Evolutionary conservation across 1,284 basidiomycete genomes (phyloP).

Genomic region (Cryptococcus maquisensis): DNA sequence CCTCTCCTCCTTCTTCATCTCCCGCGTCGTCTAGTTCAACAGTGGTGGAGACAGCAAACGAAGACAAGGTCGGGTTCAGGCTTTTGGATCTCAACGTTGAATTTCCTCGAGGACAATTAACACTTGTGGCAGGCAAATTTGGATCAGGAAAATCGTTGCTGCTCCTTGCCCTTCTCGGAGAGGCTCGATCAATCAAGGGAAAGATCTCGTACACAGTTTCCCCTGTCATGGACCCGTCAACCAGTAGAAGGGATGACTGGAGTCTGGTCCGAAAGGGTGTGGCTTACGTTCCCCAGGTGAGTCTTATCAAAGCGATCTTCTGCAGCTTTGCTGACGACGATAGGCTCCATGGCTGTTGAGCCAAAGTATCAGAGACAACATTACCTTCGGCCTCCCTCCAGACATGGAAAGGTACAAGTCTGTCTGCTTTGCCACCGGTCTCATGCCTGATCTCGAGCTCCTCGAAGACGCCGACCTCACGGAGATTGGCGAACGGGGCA

Average conservation of each 20-base stretch:
- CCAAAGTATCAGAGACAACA: slow-evolving; percentile 54
- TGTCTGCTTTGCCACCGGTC: slow-evolving; percentile 31
- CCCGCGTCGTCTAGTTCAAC: neutral
- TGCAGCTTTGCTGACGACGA: neutral
- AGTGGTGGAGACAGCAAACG: neutral
- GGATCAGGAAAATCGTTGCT: slow-evolving; percentile 71
- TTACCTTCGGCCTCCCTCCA: slow-evolving; percentile 53
- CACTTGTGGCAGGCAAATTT: slow-evolving; percentile 67
- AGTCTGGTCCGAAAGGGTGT: slow-evolving; percentile 53
- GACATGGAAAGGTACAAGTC: slow-evolving; percentile 49
- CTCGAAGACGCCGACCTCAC: slow-evolving; percentile 54
- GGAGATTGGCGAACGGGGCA: slow-evolving; percentile 54
- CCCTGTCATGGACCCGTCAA: slow-evolving; percentile 43
- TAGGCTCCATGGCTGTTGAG: slow-evolving; percentile 53
- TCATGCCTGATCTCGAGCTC: slow-evolving; percentile 51
- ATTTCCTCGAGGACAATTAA: slow-evolving; percentile 70
- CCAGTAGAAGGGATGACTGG: slow-evolving; percentile 57
- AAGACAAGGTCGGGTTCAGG: slow-evolving; percentile 57
- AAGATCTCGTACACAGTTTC: slow-evolving; percentile 51
- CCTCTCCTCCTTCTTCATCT: neutral
- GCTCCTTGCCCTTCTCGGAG: slow-evolving; percentile 71
- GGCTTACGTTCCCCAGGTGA: slow-evolving; percentile 52
- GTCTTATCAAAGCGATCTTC: neutral
- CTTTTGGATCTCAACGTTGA: slow-evolving; percentile 68
- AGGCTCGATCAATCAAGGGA: slow-evolving; percentile 67